Evolutionary conservation across 1,284 basidiomycete species (phyloP).

Genomic region (Leccinum ponderosum): DNA sequence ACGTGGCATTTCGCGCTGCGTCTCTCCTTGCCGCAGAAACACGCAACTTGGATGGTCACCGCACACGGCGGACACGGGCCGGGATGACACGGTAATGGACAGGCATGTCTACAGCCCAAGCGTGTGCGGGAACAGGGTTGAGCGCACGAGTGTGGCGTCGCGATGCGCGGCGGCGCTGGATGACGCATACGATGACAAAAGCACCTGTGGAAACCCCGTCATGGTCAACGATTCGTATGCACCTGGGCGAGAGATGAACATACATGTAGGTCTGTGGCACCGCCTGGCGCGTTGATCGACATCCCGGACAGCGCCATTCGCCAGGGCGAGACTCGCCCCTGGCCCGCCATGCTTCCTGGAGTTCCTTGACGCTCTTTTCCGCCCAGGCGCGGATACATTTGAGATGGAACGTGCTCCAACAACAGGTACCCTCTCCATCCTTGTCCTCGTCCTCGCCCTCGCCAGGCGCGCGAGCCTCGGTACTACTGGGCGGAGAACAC

Average conservation of each 20-base stretch:
- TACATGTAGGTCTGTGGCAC: constrained; percentile 73
- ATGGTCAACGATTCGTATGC: not conserved
- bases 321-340: constrained; percentile 67
- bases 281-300: constrained; percentile 69
- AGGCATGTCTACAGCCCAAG: constrained; percentile 68
- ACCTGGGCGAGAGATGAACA: constrained; percentile 9
- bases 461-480: not conserved
- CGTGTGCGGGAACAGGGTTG: constrained; percentile 73
- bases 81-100: constrained; percentile 69
- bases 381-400: constrained; percentile 83
- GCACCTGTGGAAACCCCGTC: constrained; percentile 50
- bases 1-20: constrained; percentile 67
- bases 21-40: constrained; percentile 65
- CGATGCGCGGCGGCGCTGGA: constrained; percentile 65
- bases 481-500: constrained; percentile 58
- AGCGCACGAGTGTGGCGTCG: constrained; percentile 86
- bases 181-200: constrained; percentile 80
- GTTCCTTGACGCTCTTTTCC: constrained; percentile 73
- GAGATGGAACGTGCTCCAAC: constrained; percentile 84
- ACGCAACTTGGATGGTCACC: constrained; percentile 51
- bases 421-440: constrained; percentile 49
- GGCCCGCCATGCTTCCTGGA: constrained; percentile 72
- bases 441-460: constrained; percentile 31
- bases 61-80: constrained; percentile 80
- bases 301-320: constrained; percentile 89